Evolutionary conservation across 2,329 filamentous ascomycete genomes (phyloP).

Genomic region (Trichoderma cornu-damae): DNA sequence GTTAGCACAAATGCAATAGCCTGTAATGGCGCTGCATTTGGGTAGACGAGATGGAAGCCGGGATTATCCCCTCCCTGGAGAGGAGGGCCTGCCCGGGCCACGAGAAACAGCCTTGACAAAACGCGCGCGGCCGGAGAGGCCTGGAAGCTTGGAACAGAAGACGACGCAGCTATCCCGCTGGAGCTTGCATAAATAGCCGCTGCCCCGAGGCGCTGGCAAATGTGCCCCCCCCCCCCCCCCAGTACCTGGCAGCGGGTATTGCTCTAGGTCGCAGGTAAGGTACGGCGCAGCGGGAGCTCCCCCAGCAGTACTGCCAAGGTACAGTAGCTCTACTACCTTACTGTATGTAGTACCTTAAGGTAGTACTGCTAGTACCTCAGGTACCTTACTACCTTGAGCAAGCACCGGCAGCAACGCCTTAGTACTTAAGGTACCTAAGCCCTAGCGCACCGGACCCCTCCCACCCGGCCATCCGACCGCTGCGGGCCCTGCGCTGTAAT

Average conservation of each 20-base stretch:
- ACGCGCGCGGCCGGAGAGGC: neutral
- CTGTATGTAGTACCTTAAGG: no score
- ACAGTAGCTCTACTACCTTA: no score
- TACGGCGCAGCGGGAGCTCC: no score
- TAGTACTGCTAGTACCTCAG: no score
- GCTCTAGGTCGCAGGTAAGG: no score
- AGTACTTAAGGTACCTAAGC: no score
- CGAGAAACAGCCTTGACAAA: no score
- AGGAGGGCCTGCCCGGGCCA: neutral
- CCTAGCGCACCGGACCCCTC: slow-evolving; percentile 13
- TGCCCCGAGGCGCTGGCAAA: slow-evolving; percentile 3
- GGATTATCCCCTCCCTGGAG: neutral
- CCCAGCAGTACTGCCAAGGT: no score
- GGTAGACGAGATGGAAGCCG: neutral
- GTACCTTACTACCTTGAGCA: no score
- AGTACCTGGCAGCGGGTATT: no score
- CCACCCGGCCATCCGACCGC: slow-evolving; percentile 14
- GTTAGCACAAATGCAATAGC: neutral
- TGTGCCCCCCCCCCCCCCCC: no score
- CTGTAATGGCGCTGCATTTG: neutral
- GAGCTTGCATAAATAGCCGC: slow-evolving; percentile 12
- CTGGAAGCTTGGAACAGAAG: neutral
- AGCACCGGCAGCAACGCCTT: no score
- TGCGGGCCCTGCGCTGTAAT: neutral
- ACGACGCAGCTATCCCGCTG: neutral